Base-by-base conservation (phyloP, 176 grass and related monocot species). In the Urochloa ruziziensis region DNA sequence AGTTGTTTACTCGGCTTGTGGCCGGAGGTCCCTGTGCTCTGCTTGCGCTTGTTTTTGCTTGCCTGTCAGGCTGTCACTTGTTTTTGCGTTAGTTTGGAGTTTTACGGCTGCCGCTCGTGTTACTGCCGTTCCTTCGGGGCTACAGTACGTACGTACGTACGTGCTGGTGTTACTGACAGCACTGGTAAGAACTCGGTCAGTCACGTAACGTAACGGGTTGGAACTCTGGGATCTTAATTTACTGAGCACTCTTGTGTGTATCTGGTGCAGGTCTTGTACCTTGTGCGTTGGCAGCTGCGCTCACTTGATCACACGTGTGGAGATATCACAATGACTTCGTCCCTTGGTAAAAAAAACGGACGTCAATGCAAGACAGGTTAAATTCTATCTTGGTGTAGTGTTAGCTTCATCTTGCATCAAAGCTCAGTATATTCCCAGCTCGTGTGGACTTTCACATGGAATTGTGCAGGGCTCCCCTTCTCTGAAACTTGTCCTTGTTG, bases 1-100 rank as follows among this genome's bases (percentile, higher is more conserved):
- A 73, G 36, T 86, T 86, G 63, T 82, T 82, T 89, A 84, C 34
- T 49, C 29, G 37, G 4, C 28, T 39, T n/a, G n/a, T 39, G 78
- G 78, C 62, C 43, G 19, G 63, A 30, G 17, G n/a, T 35, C 66
- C 27, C 58, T 4, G 3, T 7, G 48, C 2, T 23, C 39, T 40
- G 27, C 46, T 54, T 24, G 51, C n/a, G 11, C 3, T 36, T 29
- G 51, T 40, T 30, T 36, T n/a, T n/a, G n/a, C n/a, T n/a, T 53
- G 73, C 16, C 48, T 78, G 40, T 52, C 66, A 34, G 3, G 37
- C 32, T 42, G 25, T 62, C 42, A 27, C 65, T 59, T 74, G 8
- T 16, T 86, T 2, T 43, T 70, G 48, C 74, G n/a, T 9, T 54
- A 30, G 3, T 10, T 25, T 40, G 39, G 5, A 40, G 1, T 5